Conservation (phyloP, 768 basidiomycete species). For the Mycena filopes region DNA sequence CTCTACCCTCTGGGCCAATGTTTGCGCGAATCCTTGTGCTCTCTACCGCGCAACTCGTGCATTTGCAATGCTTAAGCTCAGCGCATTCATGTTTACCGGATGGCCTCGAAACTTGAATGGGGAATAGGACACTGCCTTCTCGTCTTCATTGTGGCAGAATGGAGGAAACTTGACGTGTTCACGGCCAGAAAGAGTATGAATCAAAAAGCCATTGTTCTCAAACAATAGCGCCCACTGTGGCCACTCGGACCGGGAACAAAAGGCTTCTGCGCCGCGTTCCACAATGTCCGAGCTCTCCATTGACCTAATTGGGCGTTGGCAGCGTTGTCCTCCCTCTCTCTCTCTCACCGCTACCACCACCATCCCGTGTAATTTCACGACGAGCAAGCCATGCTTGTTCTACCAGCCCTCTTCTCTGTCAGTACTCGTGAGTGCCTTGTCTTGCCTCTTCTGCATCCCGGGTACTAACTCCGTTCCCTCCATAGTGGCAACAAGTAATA, state of each 20-base stretch:
- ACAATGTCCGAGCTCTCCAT: constrained; percentile 28
- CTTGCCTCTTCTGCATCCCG: background rate
- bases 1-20: no score
- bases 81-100: no score
- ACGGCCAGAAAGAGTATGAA: background rate
- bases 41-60: no score
- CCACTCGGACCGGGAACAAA: constrained; percentile 21
- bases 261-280: constrained; percentile 8
- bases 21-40: no score
- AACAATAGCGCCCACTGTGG: constrained; percentile 19
- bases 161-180: background rate
- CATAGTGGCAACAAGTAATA: constrained; percentile 48
- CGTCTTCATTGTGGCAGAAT: constrained; percentile 8
- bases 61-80: no score
- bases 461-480: background rate
- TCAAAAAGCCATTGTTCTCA: constrained; percentile 26
- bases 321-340: constrained; percentile 6
- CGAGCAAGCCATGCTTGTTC: constrained; percentile 22
- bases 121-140: background rate
- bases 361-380: constrained; percentile 20
- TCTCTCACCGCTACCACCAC: constrained; percentile 28
- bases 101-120: no score
- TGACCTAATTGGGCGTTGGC: constrained; percentile 9
- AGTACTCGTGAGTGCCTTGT: constrained; percentile 21
- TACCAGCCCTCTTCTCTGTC: constrained; percentile 17